These are phyloP conservation scores for Adansonia madagascariensis DNA, from an alignment of 441 rosid genomes.

Conservation along the genomic window DNA sequence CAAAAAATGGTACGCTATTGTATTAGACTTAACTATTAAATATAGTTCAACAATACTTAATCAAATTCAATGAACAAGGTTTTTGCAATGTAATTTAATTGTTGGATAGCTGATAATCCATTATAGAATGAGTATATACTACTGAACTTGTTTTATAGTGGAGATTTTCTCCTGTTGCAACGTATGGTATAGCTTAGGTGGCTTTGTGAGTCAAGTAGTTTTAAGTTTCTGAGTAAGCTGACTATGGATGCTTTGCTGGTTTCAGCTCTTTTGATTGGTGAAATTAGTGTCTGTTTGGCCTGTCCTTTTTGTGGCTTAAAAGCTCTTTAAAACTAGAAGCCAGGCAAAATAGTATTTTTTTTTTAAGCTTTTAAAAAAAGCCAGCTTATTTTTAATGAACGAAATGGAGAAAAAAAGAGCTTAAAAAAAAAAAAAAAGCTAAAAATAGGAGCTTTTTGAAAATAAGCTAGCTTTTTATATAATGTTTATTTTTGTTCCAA, in stretches of 20 bases:
- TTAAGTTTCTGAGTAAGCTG: conserved; percentile 6
- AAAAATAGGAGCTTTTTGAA: too few relatives aligned
- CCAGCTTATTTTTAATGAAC: too few relatives aligned
- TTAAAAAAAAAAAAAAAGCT: too few relatives aligned
- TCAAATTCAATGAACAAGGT: conserved; percentile 9
- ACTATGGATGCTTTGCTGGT: not conserved
- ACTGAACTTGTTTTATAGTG: not conserved
- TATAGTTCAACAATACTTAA: not conserved
- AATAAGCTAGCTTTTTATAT: too few relatives aligned
- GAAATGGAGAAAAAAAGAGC: too few relatives aligned
- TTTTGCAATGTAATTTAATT: conserved; percentile 2
- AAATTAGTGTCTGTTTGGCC: not conserved
- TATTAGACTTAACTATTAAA: not conserved
- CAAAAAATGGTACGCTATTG: not conserved
- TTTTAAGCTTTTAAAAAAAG: too few relatives aligned
- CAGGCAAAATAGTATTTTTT: too few relatives aligned
- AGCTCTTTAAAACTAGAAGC: too few relatives aligned
- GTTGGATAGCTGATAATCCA: not conserved
- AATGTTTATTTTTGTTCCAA: too few relatives aligned
- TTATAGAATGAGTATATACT: not conserved
- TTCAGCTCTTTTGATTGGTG: conserved; percentile 11
- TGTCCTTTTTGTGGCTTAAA: too few relatives aligned
- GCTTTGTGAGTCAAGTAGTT: not conserved
- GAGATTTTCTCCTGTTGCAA: not conserved
- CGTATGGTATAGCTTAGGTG: not conserved